Percentiles rank a stretch among this genome's conserved stretches.
Conservation (phyloP, 345 rosid species). For the Ceriops decandra region DNA sequence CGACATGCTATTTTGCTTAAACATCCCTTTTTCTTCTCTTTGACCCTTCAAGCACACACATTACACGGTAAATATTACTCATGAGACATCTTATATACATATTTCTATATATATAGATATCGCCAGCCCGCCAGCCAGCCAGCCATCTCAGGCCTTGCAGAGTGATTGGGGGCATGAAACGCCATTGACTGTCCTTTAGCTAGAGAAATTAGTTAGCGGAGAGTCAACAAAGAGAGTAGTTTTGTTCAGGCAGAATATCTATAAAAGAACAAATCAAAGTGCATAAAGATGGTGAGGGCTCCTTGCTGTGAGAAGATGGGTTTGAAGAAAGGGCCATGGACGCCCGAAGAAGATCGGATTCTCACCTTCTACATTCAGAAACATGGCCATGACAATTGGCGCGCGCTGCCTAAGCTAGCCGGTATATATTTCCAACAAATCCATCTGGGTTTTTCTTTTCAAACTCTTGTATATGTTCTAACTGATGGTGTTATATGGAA, state of each 20-base stretch:
- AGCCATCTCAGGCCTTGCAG: no score
- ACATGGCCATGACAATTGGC: slow-evolving; percentile 68
- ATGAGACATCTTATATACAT: no score
- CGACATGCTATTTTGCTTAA: not conserved
- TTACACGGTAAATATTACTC: no score
- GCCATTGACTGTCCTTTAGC: no score
- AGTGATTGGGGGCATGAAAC: no score
- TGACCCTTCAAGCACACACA: not conserved
- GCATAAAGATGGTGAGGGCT: slow-evolving; percentile 65
- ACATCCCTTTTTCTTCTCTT: not conserved
- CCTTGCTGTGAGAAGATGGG: slow-evolving; percentile 91
- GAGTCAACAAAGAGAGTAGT: not conserved
- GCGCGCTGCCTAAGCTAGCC: slow-evolving; percentile 78
- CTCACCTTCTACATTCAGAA: slow-evolving; percentile 47
- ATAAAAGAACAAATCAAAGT: not conserved
- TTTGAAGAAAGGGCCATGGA: slow-evolving; percentile 77
- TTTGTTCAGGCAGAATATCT: not conserved
- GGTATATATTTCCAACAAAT: slow-evolving; percentile 22
- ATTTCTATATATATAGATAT: no score
- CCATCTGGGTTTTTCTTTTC: no score
- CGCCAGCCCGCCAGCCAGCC: no score
- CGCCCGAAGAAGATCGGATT: slow-evolving; percentile 61
- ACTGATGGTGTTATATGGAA: no score
- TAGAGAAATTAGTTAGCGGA: no score
- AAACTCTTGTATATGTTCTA: no score